A percentile compares a stretch with the other conserved stretches of the same genome.
phyloP scores from a whole-genome alignment of 1,284 basidiomycete species.

The Ganoderma resinaceum region DNA sequence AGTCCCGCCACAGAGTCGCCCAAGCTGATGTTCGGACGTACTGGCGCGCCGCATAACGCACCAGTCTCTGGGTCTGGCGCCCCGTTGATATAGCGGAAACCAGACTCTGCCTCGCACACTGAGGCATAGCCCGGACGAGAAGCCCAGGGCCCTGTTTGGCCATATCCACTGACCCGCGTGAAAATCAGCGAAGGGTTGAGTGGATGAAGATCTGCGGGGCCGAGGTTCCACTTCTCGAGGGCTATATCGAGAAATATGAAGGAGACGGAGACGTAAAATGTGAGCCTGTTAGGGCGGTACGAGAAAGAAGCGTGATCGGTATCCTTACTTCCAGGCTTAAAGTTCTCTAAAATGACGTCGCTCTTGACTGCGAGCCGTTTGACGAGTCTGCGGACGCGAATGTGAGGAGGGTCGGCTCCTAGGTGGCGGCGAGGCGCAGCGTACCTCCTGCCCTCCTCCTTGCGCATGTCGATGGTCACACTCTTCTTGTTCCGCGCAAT shows the following conservation, averaged over 20 bases:
- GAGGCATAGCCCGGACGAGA: slow-evolving; percentile 73
- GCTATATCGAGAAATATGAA: slow-evolving; percentile 45
- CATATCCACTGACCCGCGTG: slow-evolving; percentile 77
- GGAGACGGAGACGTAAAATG: background rate
- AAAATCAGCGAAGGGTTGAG: slow-evolving; percentile 71
- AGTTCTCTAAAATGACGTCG: slow-evolving; percentile 74
- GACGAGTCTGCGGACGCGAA: slow-evolving; percentile 55
- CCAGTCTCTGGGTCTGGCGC: slow-evolving; percentile 61
- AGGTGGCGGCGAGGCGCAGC: slow-evolving; percentile 31
- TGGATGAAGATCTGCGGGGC: slow-evolving; percentile 60
- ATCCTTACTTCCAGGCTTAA: slow-evolving; percentile 74
- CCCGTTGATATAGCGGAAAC: slow-evolving; percentile 76
- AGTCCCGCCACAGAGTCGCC: slow-evolving; percentile 75
- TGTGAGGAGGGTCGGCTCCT: background rate
- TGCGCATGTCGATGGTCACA: slow-evolving; percentile 68
- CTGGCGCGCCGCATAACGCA: slow-evolving; percentile 63
- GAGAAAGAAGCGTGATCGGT: background rate
- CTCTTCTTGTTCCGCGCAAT: slow-evolving; percentile 77
- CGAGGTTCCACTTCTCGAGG: slow-evolving; percentile 72
- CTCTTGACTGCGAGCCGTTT: slow-evolving; percentile 63
- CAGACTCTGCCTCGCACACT: slow-evolving; percentile 77
- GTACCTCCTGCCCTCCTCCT: slow-evolving; percentile 66
- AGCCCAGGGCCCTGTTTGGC: slow-evolving; percentile 76
- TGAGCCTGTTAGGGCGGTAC: background rate
- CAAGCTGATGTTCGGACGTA: slow-evolving; percentile 73